Base-by-base conservation (phyloP, 169 alveolate genomes). In the Cryptosporidium felis region DNA sequence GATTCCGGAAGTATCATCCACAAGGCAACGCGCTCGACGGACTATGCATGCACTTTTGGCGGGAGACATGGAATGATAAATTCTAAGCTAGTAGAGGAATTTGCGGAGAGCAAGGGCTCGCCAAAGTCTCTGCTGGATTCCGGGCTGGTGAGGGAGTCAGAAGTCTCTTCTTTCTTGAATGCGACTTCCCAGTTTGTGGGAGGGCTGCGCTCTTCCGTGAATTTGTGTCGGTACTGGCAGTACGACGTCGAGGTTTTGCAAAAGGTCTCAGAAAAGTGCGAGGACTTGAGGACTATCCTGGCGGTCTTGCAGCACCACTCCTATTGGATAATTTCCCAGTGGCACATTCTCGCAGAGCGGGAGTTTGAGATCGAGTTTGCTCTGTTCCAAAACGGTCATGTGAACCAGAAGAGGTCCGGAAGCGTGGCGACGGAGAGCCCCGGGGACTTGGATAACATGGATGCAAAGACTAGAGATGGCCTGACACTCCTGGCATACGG, bases 321-420 rank as follows among this genome's bases (percentile, higher is more conserved):
- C 18, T 74, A 74, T 34, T 74, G 85, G 85, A 49, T 45, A 14
- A 21, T 74, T 6, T 32, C 85, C 56, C 85, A 74, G 36, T 74
- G 85, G 85, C 85, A 74, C 26, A 34, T 74, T 32, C 42, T 74
- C 32, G 85, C 85, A 8, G 85, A 74, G 28, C 60, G 85, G 32
- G 85, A 74, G 61, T 74, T 51, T 58, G 66, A 74, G 21, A 36
- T 74, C 38, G 85, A 74, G 61, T 74, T 74, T 74, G 85, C 63
- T 40, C 32, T 74, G 45, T 26, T 49, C 56, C 85, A 74, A 58
- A 74, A 74, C 30, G 18, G 61, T 56, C 32, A 38, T 10, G 32
- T 42, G 0, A 2, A n/a, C 44, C 63, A 56, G 32, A 56, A 56
- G 14, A 56, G 23, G 63, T 18, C 26, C 9, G 49, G 18, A 8